Base-by-base conservation (phyloP, 169 alveolate species). In the Eimeria maxima region DNA sequence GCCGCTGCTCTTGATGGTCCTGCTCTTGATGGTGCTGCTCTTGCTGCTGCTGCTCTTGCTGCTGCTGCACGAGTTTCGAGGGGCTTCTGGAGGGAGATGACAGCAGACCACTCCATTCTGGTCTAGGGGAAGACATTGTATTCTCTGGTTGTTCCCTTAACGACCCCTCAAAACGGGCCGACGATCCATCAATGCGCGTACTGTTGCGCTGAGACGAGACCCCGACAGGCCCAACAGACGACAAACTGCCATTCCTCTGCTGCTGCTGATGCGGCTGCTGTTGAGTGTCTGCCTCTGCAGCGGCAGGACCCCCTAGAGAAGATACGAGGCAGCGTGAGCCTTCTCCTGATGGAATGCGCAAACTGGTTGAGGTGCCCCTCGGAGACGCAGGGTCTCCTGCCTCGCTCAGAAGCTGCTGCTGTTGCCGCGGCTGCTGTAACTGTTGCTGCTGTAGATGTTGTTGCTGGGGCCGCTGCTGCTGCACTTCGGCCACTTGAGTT, bases 71-170 rank as follows among this genome's bases (percentile, higher is more conserved):
- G 65, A 78, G 63, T 42, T 11, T 11, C 13, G 65, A 42, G 67
- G 89, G 89, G 1, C 89, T 78, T 13, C 45, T 20, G 14, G 74
- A 65, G 20, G 89, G 89, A 42, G 89, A 42, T 2, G 89, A 78
- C 67, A 78, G 45, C 45, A n/a, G 44, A 13, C 44, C 16, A 8
- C 44, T 45, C 89, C 89, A 78, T 44, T 78, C 65, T 3, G 69
- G 29, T 18, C 24, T 14, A 78, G 89, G 89, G 47, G 89, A 47
- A 47, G 89, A 11, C 67, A 27, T 14, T 1, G 27, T n/a, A 16
- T 27, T 11, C 89, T 78, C 89, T 6, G 83, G 38, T 6, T 18
- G 53, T 27, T 55, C 24, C 83, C 83, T 29, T 38, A 18, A 27
- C 14, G 55, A 24, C 50, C 83, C 83, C 55, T 27, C 83, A 38